phyloP scores from a whole-genome alignment of 1,139 yeast species.

The Eremothecium cymbalariae region DNA sequence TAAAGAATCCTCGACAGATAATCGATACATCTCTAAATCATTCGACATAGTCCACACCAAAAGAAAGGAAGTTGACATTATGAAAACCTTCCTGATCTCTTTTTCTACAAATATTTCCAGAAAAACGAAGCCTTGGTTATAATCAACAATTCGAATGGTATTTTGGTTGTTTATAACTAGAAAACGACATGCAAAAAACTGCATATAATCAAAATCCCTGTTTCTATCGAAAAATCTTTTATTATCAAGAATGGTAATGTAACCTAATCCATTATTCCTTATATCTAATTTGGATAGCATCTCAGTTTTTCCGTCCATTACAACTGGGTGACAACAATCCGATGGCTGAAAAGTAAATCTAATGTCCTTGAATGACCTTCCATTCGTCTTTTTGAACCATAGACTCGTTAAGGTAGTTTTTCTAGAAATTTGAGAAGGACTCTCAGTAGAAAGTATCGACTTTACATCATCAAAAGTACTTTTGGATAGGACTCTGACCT shows the following conservation, averaged over 20 bases:
- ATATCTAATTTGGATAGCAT: constrained; percentile 15
- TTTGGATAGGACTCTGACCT: background rate
- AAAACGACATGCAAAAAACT: constrained; percentile 18
- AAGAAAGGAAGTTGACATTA: constrained; percentile 15
- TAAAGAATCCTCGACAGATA: constrained; percentile 21
- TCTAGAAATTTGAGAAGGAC: constrained; percentile 12
- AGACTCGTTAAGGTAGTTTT: constrained; percentile 17
- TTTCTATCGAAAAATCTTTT: constrained; percentile 20
- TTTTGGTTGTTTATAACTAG: constrained; percentile 16
- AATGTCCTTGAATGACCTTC: constrained; percentile 3
- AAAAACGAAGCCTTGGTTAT: constrained; percentile 23
- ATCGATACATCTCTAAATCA: constrained; percentile 18
- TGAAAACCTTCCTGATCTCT: constrained; percentile 20
- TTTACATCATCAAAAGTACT: background rate
- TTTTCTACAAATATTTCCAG: constrained; percentile 17
- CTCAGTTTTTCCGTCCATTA: constrained; percentile 23
- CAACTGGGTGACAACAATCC: constrained; percentile 7
- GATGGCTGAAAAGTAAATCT: constrained; percentile 16
- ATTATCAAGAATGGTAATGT: constrained; percentile 15
- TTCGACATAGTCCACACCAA: constrained; percentile 20
- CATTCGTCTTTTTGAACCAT: constrained; percentile 12
- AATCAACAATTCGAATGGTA: constrained; percentile 22
- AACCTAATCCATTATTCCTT: constrained; percentile 9
- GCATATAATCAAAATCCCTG: constrained; percentile 13
- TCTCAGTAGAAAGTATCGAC: constrained; percentile 10